These are phyloP conservation scores for Ambrosia artemisiifolia DNA, from an alignment of 129 eudicot species.

Conservation along the genomic window DNA sequence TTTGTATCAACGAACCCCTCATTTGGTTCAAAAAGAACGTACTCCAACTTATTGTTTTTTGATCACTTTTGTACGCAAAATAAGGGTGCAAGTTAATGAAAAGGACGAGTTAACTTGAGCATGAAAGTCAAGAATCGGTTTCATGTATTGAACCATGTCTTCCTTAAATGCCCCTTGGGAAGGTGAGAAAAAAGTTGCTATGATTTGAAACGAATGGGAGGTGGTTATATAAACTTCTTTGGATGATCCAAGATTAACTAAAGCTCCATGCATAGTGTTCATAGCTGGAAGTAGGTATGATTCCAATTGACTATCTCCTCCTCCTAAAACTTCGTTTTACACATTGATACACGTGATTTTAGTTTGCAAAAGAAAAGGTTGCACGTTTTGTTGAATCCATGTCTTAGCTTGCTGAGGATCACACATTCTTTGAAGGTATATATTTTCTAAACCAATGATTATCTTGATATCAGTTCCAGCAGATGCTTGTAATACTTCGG, in stretches of 20 bases:
- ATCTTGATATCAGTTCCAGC: conserved; percentile 58
- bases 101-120: conserved; percentile 66
- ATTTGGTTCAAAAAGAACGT: conserved; percentile 76
- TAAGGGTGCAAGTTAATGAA: conserved; percentile 80
- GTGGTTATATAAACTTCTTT: conserved; percentile 66
- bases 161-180: conserved; percentile 67
- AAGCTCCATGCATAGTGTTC: conserved; percentile 64
- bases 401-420: conserved; percentile 61
- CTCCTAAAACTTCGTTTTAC: conserved; percentile 72
- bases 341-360: conserved; percentile 69
- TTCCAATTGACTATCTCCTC: conserved; percentile 38
- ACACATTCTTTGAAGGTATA: conserved; percentile 47
- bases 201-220: conserved; percentile 69
- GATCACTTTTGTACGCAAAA: conserved; percentile 78
- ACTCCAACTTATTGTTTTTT: conserved; percentile 50
- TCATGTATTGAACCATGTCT: conserved; percentile 57
- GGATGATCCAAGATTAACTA: conserved; percentile 50
- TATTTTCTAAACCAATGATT: conserved; percentile 74
- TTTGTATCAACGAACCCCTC: conserved; percentile 51
- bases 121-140: conserved; percentile 66
- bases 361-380: conserved; percentile 64
- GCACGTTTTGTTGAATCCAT: conserved; percentile 77
- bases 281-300: conserved; percentile 71
- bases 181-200: conserved; percentile 71
- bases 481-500: conserved; percentile 65